Percentiles rank a stretch among this genome's conserved stretches.
Evolutionary conservation across 2,329 filamentous ascomycete species (phyloP).

Genomic region (Epichloe glyceriae): DNA sequence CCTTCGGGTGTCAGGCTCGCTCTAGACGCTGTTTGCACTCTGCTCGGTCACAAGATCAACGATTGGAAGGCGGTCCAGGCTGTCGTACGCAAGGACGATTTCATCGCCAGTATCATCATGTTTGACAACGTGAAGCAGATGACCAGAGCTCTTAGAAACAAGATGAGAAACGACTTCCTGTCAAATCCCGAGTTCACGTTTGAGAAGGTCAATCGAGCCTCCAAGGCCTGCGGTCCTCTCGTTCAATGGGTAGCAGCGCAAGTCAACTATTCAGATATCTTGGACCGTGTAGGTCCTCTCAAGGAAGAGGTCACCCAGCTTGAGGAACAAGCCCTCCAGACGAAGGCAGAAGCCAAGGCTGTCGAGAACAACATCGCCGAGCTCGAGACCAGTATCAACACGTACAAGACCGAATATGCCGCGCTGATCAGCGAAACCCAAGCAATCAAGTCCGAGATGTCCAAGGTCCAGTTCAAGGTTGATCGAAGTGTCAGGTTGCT

Average conservation of each 20-base stretch:
- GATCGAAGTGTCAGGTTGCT: conserved; percentile 89
- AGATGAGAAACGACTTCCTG: conserved; percentile 87
- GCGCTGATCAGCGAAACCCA: conserved; percentile 93
- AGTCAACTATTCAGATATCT: conserved; percentile 93
- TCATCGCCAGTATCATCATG: conserved; percentile 94
- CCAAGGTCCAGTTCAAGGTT: conserved; percentile 92
- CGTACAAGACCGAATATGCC: conserved; percentile 93
- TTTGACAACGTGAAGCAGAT: conserved; percentile 94
- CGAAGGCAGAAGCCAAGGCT: conserved; percentile 83
- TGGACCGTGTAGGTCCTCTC: conserved; percentile 85
- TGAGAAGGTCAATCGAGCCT: conserved; percentile 89
- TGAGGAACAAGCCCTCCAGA: conserved; percentile 79
- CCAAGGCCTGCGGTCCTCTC: conserved; percentile 89
- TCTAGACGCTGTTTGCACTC: conserved; percentile 88
- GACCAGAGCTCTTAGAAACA: conserved; percentile 67
- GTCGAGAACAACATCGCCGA: conserved; percentile 77
- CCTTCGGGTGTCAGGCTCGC: conserved; percentile 83
- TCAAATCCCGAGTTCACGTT: conserved; percentile 93
- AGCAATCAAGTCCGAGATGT: conserved; percentile 95
- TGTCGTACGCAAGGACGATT: conserved; percentile 84
- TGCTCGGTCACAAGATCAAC: conserved; percentile 78
- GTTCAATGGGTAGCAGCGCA: conserved; percentile 97
- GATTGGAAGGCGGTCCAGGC: conserved; percentile 88
- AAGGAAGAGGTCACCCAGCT: conserved; percentile 79
- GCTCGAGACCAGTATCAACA: conserved; percentile 81